A percentile compares a stretch with the other conserved stretches of the same genome.
These are phyloP conservation scores for Aspergillus ochraceus DNA, from an alignment of 2,329 filamentous ascomycete species.

Conservation along the genomic window DNA sequence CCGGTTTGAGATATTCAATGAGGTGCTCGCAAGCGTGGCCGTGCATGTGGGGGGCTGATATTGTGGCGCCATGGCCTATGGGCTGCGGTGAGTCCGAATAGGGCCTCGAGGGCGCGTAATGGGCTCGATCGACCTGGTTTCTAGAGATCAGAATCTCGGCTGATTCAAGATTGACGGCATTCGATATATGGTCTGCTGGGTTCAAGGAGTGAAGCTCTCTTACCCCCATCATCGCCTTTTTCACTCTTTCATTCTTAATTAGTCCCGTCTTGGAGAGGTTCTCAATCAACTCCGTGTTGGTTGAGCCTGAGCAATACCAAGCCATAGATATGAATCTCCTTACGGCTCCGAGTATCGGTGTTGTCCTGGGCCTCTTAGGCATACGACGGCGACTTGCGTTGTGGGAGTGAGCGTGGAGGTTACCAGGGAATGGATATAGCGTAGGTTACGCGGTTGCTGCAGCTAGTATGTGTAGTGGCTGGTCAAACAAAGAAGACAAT, in stretches of 20 bases:
- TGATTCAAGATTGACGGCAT: neutral
- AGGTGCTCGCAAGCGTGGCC: slow-evolving; percentile 64
- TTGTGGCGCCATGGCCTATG: slow-evolving; percentile 68
- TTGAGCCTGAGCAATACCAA: slow-evolving; percentile 77
- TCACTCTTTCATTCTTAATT: slow-evolving; percentile 70
- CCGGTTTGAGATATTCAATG: slow-evolving; percentile 56
- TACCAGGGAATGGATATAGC: too few species aligned
- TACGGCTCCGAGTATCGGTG: slow-evolving; percentile 1
- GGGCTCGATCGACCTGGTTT: slow-evolving; percentile 75
- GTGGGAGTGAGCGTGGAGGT: neutral
- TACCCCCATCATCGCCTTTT: slow-evolving; percentile 76
- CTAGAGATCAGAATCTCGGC: neutral
- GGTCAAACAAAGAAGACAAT: neutral
- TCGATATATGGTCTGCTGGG: too few species aligned
- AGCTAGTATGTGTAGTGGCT: too few species aligned
- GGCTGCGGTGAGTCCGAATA: slow-evolving; percentile 73
- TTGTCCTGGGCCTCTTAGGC: slow-evolving; percentile 1
- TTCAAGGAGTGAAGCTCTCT: slow-evolving; percentile 8
- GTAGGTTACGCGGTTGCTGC: neutral
- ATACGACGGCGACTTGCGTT: slow-evolving; percentile 8
- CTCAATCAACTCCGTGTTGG: slow-evolving; percentile 73
- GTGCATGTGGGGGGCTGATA: slow-evolving; percentile 74
- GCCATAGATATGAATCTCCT: slow-evolving; percentile 63
- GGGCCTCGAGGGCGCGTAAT: slow-evolving; percentile 71
- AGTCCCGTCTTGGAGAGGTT: slow-evolving; percentile 73